A percentile compares a stretch with the other conserved stretches of the same genome.
These are phyloP conservation scores for Rhodotorula sp. DNA, from an alignment of 1,284 basidiomycete genomes.

Conservation along the genomic window DNA sequence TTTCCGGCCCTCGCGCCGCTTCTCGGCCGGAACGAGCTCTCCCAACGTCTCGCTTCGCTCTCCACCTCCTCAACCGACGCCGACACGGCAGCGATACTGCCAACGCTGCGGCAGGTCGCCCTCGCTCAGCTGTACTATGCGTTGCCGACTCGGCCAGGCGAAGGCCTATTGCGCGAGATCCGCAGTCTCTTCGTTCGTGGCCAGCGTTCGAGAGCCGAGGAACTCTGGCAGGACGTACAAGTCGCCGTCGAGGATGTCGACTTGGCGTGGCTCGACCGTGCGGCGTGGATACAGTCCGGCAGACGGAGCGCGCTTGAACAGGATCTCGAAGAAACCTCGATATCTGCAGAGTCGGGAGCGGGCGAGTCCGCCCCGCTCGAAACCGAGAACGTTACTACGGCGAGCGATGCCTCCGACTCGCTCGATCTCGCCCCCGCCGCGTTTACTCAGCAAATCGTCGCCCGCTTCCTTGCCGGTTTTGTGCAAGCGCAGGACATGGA, in stretches of 20 bases:
- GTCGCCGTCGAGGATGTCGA: conserved; percentile 22
- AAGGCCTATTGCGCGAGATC: conserved; percentile 1
- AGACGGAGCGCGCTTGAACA: not conserved
- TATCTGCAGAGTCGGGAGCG: not conserved
- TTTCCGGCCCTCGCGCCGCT: conserved; percentile 8
- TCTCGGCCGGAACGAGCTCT: not conserved
- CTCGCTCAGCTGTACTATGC: conserved; percentile 31
- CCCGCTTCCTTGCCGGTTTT: conserved; percentile 34
- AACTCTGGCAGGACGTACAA: conserved; percentile 21
- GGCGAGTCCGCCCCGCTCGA: too few relatives aligned
- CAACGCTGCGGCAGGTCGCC: conserved; percentile 23
- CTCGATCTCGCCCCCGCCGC: not conserved
- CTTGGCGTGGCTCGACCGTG: conserved; percentile 22
- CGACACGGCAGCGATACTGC: not conserved
- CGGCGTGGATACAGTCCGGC: conserved; percentile 15
- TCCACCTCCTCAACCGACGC: not conserved
- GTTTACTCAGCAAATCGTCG: conserved; percentile 28
- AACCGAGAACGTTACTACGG: too few relatives aligned
- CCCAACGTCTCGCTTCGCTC: not conserved
- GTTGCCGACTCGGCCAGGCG: not conserved
- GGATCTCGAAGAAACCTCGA: not conserved
- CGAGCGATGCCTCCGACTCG: not conserved
- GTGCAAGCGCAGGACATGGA: conserved; percentile 18
- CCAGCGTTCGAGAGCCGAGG: conserved; percentile 1
- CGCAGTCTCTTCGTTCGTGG: conserved; percentile 6